Evolutionary conservation across 306 rosid genomes (phyloP), one percentile per base, ranked within the genome.

Genomic region (Mimosa pudica): DNA sequence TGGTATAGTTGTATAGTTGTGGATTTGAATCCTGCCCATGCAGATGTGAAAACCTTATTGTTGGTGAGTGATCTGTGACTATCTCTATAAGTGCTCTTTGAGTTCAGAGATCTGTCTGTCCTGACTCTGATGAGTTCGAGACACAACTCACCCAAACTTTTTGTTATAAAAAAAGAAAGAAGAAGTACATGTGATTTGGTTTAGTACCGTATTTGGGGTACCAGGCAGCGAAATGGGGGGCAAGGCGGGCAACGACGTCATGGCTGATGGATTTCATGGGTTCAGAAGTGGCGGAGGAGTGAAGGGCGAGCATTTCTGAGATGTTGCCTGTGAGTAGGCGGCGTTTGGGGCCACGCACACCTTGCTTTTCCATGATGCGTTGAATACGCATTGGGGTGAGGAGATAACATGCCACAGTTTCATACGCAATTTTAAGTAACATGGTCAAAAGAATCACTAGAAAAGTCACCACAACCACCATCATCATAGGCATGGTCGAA

Each of bases 181-280:
- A 12, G 55, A 51, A 12, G 55, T 4, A 12, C 17, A 49, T 0
- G n/a, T 46, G 49, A 2, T 12, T 47, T n/a, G 30, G 7, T 18
- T 18, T 58, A 35, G 7, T 80, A 92, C 98, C 98, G 30, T 86
- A 90, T 85, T 86, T 93, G 57, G 79, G 57, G 38, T 97, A 90
- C 99, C 99, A 96, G 7, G 79, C 77, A 13, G 87, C 83, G 76
- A 91, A 96, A 89, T 96, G 96, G 20, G 99, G 99, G 0, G 91
- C 73, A 13, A 96, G 89, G 6, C 99, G 99, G 3, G 83, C 86
- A 17, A 96, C 99, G 71, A 93, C 87, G 89, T 93, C 94, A 35
- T 96, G 99, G 77, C 51, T 76, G 71, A 91, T 91, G 57, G 90
- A 79, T 75, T 84, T 79, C 96, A 93, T 93, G 93, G 90, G 93